Evolutionary conservation across 2,329 filamentous ascomycete genomes (phyloP), one percentile per base, ranked within the genome.

Genomic region (Exophiala aquamarina): DNA sequence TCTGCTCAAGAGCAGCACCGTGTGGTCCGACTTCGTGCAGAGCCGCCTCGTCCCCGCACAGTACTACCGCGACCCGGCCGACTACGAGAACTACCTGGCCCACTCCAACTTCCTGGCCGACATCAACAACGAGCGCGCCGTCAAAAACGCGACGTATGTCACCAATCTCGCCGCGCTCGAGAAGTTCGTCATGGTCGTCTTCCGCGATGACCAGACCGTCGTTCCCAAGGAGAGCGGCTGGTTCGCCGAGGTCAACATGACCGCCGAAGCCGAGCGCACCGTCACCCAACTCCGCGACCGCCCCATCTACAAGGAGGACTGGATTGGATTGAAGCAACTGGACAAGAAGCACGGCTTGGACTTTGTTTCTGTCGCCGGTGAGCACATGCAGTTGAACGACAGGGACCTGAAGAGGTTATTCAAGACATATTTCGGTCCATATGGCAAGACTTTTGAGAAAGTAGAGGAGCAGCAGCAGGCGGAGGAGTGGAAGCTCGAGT

Each of bases 21-120:
- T 59, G 18, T 98, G 90, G 89, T 82, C 81, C 31, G 63, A 69
- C 19, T 86, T 86, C 59, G 87, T 93, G 4, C 93, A 97, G 74
- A 75, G 73, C 41, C 80, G 81, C 14, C 76, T 97, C 7, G 88
- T 98, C 3, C 93, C 93, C 1, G 92, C 93, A 23, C 93, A 98
- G 73, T 98, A 98, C 73, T 97, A 86, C 74, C 86, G 92, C 42
- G 81, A 91, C 56, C 79, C 80, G 46, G 66, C 73, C 47, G 72
- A 90, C 64, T 69, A 89, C 66, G 79, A 83, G 1, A 70, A 75
- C 21, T 98, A 97, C 64, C 78, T 97, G 15, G 81, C 84, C 57
- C 66, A 82, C 63, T 93, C 87, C 60, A 92, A 91, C 65, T 96
- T 94, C 68, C 75, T 98, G 7, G 93, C 92, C 8, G 92, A 97